These are phyloP conservation scores for Boletus eberwhitei DNA, from an alignment of 768 basidiomycete genomes.

Conservation along the genomic window DNA sequence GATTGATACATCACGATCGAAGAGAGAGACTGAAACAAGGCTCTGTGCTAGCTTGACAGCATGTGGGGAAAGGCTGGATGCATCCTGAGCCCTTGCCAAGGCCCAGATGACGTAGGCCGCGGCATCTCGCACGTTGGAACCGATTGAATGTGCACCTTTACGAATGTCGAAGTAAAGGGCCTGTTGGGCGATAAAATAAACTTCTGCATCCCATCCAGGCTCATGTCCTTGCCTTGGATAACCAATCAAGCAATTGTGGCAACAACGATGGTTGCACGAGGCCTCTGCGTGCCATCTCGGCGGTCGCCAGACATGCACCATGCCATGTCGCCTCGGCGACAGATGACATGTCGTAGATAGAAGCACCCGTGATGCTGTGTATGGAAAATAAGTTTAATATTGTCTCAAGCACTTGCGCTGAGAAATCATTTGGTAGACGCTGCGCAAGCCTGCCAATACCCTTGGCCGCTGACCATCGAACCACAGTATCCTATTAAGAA, in stretches of 20 bases:
- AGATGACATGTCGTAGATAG: conserved; percentile 67
- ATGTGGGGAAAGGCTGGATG: conserved; percentile 55
- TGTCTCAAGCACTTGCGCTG: conserved; percentile 78
- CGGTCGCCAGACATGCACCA: conserved; percentile 87
- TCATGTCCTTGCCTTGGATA: conserved; percentile 59
- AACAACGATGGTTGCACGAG: conserved; percentile 60
- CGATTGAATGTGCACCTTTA: conserved; percentile 90
- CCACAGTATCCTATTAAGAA: conserved; percentile 75
- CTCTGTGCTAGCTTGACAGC: conserved; percentile 62
- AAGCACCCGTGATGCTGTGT: conserved; percentile 63
- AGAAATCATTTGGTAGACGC: conserved; percentile 71
- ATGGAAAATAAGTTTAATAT: conserved; percentile 73
- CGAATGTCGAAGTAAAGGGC: conserved; percentile 90
- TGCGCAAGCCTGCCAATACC: conserved; percentile 82
- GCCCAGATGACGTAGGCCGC: conserved; percentile 96
- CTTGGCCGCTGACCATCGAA: conserved; percentile 94
- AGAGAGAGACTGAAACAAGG: conserved; percentile 78
- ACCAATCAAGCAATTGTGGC: conserved; percentile 68
- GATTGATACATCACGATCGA: conserved; percentile 93
- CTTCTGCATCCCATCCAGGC: conserved; percentile 7
- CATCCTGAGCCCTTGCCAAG: conserved; percentile 74
- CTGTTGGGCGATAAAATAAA: conserved; percentile 38
- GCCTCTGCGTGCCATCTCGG: conserved; percentile 86
- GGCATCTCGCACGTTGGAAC: conserved; percentile 91
- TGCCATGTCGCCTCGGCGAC: conserved; percentile 91